These are phyloP conservation scores for Gracilaria gracilis DNA, from an alignment of 23 red algal genomes.

Conservation along the genomic window DNA sequence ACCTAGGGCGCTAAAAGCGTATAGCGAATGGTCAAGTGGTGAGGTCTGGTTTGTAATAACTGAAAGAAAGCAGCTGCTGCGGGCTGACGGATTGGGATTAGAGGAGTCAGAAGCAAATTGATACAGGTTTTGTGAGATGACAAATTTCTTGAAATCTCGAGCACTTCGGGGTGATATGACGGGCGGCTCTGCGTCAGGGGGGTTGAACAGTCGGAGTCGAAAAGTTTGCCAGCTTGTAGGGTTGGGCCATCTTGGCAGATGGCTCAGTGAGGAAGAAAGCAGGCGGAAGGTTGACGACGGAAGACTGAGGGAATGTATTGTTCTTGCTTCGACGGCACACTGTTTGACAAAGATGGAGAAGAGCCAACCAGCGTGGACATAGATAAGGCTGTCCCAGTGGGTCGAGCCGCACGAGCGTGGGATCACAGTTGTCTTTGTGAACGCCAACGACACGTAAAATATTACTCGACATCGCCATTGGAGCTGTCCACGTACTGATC, in stretches of 20 bases:
- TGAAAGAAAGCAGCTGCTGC: constrained; percentile 22
- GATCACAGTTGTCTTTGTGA: too few relatives aligned
- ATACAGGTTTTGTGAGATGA: background rate
- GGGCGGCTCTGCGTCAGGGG: background rate
- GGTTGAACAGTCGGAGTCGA: background rate
- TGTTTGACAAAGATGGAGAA: too few relatives aligned
- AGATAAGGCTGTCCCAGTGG: too few relatives aligned
- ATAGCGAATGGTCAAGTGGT: background rate
- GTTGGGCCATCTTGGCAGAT: background rate
- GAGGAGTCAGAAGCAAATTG: background rate
- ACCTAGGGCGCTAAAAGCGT: background rate
- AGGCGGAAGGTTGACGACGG: background rate
- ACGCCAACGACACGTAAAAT: too few relatives aligned
- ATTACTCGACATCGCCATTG: too few relatives aligned
- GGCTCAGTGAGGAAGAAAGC: background rate
- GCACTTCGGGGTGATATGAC: background rate
- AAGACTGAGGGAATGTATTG: background rate
- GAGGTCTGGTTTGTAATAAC: background rate
- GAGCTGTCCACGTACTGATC: too few relatives aligned
- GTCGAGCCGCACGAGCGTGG: too few relatives aligned
- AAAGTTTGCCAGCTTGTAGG: background rate
- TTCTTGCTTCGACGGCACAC: background rate
- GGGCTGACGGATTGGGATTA: background rate
- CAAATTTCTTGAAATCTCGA: background rate
- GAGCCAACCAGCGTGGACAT: too few relatives aligned